These are phyloP conservation scores for Cytospora mali DNA, from an alignment of 2,329 filamentous ascomycete genomes.

Conservation along the genomic window DNA sequence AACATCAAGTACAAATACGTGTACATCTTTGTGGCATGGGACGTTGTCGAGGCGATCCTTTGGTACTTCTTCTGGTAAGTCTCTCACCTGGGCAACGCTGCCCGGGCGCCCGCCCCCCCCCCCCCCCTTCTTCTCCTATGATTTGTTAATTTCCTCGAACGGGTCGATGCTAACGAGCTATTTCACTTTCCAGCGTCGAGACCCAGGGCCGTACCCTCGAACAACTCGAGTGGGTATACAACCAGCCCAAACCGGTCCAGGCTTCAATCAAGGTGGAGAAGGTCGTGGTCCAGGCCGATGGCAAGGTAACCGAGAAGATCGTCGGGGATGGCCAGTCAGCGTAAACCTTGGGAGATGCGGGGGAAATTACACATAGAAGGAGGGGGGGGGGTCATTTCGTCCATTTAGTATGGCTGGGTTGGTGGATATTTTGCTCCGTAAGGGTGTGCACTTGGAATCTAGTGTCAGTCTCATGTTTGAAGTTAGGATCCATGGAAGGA, in stretches of 20 bases:
- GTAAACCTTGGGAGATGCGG: neutral
- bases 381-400: too few relatives aligned
- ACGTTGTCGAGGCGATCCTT: conserved; percentile 43
- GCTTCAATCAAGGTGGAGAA: conserved; percentile 51
- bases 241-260: conserved; percentile 53
- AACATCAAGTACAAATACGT: conserved; percentile 49
- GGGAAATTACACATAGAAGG: neutral
- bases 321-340: conserved; percentile 27
- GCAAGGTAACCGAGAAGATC: conserved; percentile 51
- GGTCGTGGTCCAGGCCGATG: conserved; percentile 49
- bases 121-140: neutral
- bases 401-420: neutral
- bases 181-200: conserved; percentile 43
- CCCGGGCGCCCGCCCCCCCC: too few relatives aligned
- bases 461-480: neutral
- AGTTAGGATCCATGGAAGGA: too few relatives aligned
- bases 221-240: conserved; percentile 53
- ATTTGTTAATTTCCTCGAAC: neutral
- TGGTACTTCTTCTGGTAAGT: conserved; percentile 52
- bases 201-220: conserved; percentile 53
- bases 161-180: neutral
- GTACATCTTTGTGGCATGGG: conserved; percentile 53
- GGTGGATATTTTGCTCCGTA: neutral
- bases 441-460: neutral
- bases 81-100: neutral